Evolutionary conservation across 2,329 filamentous ascomycete species (phyloP), one percentile per base, ranked within the genome.

Genomic region (Xylariaceae sp.): DNA sequence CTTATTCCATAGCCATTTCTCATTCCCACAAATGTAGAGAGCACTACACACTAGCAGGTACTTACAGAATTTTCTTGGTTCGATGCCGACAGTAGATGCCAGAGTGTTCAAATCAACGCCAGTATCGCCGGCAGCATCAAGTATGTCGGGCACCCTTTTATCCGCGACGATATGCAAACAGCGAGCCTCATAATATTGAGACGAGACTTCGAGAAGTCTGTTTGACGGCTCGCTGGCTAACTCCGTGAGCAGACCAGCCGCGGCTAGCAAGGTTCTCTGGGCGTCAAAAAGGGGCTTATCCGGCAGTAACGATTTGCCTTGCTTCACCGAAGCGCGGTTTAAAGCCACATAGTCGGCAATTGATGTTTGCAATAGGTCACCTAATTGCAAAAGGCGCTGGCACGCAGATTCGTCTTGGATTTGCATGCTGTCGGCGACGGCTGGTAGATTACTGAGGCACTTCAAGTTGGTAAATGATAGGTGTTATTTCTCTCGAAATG

Each of bases 151-250:
- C 17, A 67, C 55, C 1, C 62, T 57, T 29, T 58, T 55, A 39
- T 63, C 62, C 20, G 59, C 60, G n/a, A 55, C 60, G 36, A 68
- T 62, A 36, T 64, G 61, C 11, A 69, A 40, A 5, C 61, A 60
- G 4, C 66, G 55, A 6, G 59, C 54, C 45, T 68, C 65, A 23
- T 60, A 65, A 39, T 65, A 65, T 49, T 65, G 62, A 11, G 58
- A 52, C 5, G 60, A 56, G 7, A 69, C 58, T 49, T 67, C 63
- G 3, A 64, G 44, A 3, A 68, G 42, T 8, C 65, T 55, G 17
- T 43, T 48, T 21, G 54, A 54, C 5, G 66, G 65, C 36, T 66
- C 58, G 38, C 55, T 55, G 16, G 66, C 57, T 2, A 67, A 53
- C 47, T 67, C 64, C 0, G 59, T 64, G 17, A 68, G 50, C 42